These are phyloP conservation scores for Colletotrichum eremochloae DNA, from an alignment of 2,329 filamentous ascomycete species.

Conservation along the genomic window DNA sequence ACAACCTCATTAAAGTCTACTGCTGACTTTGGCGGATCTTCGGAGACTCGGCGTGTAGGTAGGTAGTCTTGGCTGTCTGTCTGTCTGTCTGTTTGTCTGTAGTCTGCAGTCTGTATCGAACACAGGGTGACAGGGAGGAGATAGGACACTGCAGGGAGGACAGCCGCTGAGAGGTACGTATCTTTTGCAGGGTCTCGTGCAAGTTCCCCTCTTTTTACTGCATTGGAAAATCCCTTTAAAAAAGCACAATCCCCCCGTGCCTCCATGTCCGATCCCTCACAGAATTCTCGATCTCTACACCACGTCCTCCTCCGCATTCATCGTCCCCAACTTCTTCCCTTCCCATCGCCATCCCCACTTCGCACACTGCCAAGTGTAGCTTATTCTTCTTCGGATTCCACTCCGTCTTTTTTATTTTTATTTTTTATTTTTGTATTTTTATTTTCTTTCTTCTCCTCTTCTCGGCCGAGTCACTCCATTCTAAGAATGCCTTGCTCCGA, in stretches of 20 bases:
- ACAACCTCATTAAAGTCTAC: neutral
- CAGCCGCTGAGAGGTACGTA: neutral
- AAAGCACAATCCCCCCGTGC: neutral
- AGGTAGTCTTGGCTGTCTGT: too few species aligned
- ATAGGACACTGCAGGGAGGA: too few species aligned
- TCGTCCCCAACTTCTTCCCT: neutral
- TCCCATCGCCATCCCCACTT: neutral
- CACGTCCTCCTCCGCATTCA: neutral
- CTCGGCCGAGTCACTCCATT: neutral
- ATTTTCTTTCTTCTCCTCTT: too few species aligned
- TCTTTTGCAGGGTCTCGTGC: neutral
- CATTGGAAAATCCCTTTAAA: neutral
- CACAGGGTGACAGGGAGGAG: too few species aligned
- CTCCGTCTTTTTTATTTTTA: neutral
- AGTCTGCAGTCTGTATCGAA: too few species aligned
- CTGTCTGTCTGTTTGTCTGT: too few species aligned
- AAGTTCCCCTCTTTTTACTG: neutral
- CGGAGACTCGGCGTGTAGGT: too few species aligned
- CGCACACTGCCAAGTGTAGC: neutral
- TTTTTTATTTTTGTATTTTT: neutral
- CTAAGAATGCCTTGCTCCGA: neutral
- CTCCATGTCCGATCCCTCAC: neutral
- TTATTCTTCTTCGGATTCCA: neutral
- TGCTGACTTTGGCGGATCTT: neutral
- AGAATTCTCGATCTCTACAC: conserved; percentile 23